Evolutionary conservation across 1,284 basidiomycete genomes (phyloP).

Genomic region (Moniliella sp.): DNA sequence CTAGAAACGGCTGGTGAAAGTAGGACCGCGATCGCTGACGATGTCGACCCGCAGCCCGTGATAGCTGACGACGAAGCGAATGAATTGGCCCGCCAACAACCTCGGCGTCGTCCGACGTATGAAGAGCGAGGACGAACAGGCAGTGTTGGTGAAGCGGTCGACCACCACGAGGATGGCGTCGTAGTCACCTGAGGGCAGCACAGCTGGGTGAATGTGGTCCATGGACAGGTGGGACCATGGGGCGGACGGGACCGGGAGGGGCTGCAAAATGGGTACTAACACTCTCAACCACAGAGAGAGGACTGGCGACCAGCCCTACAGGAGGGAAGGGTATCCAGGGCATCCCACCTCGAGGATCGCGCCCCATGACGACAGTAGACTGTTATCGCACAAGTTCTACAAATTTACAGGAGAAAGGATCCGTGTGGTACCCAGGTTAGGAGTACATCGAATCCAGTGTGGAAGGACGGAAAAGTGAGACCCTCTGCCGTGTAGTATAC

Average conservation of each 20-base stretch:
- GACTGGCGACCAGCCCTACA: too few species aligned
- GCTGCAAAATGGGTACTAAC: too few species aligned
- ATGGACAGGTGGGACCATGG: conserved; percentile 38
- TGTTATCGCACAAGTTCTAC: too few species aligned
- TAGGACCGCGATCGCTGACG: conserved; percentile 35
- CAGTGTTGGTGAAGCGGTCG: conserved; percentile 33
- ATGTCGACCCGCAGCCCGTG: conserved; percentile 33
- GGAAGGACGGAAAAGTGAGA: too few species aligned
- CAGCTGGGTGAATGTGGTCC: conserved; percentile 39
- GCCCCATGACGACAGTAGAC: too few species aligned
- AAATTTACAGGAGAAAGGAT: too few species aligned
- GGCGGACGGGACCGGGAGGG: conserved; percentile 25
- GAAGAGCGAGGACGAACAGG: conserved; percentile 42
- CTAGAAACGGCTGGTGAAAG: conserved; percentile 29
- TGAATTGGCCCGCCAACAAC: conserved; percentile 18
- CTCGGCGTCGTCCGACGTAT: conserved; percentile 16
- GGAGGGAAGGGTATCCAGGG: too few species aligned
- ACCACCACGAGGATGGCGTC: conserved; percentile 36
- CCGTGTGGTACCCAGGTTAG: too few species aligned
- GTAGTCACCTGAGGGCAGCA: conserved; percentile 30
- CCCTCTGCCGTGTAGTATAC: too few species aligned
- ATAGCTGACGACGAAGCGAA: conserved; percentile 26
- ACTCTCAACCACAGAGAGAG: too few species aligned
- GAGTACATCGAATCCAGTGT: too few species aligned
- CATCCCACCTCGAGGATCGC: too few species aligned